phyloP scores from a whole-genome alignment of 768 basidiomycete genomes.

The Sporobolomyces phaffii region DNA sequence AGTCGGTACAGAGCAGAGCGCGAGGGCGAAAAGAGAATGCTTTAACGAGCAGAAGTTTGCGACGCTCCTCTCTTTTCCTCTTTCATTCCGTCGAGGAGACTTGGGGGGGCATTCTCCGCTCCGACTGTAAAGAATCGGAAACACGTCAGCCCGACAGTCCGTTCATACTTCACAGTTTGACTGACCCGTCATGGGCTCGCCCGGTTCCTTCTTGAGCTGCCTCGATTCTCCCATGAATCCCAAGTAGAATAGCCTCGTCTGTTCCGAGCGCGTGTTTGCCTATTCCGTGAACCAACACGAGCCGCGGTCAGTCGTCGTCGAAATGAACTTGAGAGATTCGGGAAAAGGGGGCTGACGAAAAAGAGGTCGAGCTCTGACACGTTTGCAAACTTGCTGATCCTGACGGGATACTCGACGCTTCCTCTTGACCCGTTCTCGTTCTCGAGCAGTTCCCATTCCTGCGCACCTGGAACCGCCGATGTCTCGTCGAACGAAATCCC shows the following conservation, averaged over 20 bases:
- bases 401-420: slow-evolving; percentile 40
- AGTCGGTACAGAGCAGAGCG: not conserved
- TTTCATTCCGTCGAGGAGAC: slow-evolving; percentile 25
- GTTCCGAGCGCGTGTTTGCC: slow-evolving; percentile 20
- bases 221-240: slow-evolving; percentile 41
- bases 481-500: slow-evolving; percentile 37
- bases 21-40: not conserved
- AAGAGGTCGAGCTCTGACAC: slow-evolving; percentile 36
- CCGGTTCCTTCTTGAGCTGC: slow-evolving; percentile 38
- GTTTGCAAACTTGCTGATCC: slow-evolving; percentile 39
- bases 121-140: slow-evolving; percentile 6
- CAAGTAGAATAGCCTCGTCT: slow-evolving; percentile 36
- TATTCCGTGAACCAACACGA: not conserved
- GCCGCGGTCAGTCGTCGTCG: too few species aligned
- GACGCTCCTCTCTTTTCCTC: slow-evolving; percentile 18
- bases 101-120: slow-evolving; percentile 27
- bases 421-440: slow-evolving; percentile 27
- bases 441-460: slow-evolving; percentile 40
- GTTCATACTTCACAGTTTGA: not conserved
- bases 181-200: slow-evolving; percentile 22
- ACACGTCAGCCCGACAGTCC: too few species aligned
- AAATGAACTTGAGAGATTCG: too few species aligned
- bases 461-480: slow-evolving; percentile 14
- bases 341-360: slow-evolving; percentile 15
- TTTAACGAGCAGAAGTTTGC: slow-evolving; percentile 19